Percentiles rank a stretch among this genome's conserved stretches.
phyloP scores from a whole-genome alignment of 352 stramenopile species.

The Phytophthora capsici region DNA sequence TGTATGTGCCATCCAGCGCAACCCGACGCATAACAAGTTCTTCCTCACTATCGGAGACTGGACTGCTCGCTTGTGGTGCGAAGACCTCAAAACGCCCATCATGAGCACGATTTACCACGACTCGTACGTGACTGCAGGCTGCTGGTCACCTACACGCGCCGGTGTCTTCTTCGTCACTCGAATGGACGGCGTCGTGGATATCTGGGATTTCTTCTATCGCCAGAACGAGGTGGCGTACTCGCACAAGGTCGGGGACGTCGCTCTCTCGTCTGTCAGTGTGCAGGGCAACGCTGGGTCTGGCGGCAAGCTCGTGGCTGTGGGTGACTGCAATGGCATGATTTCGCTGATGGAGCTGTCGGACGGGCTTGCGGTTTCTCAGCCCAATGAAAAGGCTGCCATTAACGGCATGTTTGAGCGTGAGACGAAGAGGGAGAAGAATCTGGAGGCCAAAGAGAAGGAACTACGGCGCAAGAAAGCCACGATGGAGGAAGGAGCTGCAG shows the following conservation, averaged over 20 bases:
- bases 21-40: conserved; percentile 98
- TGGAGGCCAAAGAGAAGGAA: conserved; percentile 92
- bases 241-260: conserved; percentile 95
- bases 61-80: conserved; percentile 96
- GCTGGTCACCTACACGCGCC: conserved; percentile 95
- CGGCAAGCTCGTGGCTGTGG: conserved; percentile 95
- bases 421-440: conserved; percentile 96
- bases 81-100: conserved; percentile 97
- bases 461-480: conserved; percentile 83
- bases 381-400: conserved; percentile 95
- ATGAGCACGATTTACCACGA: conserved; percentile 98
- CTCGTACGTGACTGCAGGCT: conserved; percentile 96
- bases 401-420: conserved; percentile 97
- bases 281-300: conserved; percentile 90
- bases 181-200: conserved; percentile 97
- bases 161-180: conserved; percentile 97
- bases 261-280: conserved; percentile 93
- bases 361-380: conserved; percentile 89
- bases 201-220: conserved; percentile 98
- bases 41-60: conserved; percentile 98
- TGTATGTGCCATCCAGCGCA: conserved; percentile 96
- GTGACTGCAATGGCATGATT: conserved; percentile 96
- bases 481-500: conserved; percentile 82
- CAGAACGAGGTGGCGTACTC: conserved; percentile 98
- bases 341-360: conserved; percentile 96